Conservation (phyloP, 352 stramenopile species). For the Globisporangium spiculum region DNA sequence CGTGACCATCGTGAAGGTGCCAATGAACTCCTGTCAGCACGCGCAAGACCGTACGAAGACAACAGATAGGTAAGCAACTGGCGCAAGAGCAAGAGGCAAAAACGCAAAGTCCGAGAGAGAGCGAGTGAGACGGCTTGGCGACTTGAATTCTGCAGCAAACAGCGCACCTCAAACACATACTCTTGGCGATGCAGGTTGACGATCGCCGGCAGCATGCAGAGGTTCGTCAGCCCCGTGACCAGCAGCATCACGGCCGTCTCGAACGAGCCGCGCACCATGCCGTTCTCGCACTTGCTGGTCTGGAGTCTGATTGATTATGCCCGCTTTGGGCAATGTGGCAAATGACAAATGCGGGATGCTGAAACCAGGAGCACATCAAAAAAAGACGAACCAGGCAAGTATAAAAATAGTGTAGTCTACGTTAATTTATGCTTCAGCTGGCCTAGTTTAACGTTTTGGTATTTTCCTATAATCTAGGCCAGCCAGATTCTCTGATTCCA, state of each 20-base stretch:
- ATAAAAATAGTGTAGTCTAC: not conserved
- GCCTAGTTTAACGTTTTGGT: not conserved
- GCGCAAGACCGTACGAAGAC: not conserved
- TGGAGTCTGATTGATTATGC: not conserved
- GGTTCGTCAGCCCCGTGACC: conserved; percentile 73
- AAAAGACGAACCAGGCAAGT: not conserved
- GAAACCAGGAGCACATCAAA: not conserved
- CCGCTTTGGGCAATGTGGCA: not conserved
- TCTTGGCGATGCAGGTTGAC: conserved; percentile 49
- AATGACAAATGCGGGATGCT: not conserved
- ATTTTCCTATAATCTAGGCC: not conserved
- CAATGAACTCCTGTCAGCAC: conserved; percentile 60
- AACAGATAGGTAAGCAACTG: not conserved
- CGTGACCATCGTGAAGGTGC: conserved; percentile 74
- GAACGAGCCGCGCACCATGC: conserved; percentile 54
- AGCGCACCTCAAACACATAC: conserved; percentile 69
- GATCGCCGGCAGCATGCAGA: conserved; percentile 77
- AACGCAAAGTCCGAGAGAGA: not conserved
- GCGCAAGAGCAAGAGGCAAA: not conserved
- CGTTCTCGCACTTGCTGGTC: not conserved
- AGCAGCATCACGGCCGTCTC: conserved; percentile 68
- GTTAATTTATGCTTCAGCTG: not conserved
- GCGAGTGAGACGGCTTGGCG: not conserved
- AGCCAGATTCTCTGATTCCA: not conserved
- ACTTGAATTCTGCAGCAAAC: not conserved